A percentile compares a stretch with the other conserved stretches of the same genome.
These are phyloP conservation scores for Sporothrix pseudoabietina DNA, from an alignment of 2,329 filamentous ascomycete species.

Conservation along the genomic window DNA sequence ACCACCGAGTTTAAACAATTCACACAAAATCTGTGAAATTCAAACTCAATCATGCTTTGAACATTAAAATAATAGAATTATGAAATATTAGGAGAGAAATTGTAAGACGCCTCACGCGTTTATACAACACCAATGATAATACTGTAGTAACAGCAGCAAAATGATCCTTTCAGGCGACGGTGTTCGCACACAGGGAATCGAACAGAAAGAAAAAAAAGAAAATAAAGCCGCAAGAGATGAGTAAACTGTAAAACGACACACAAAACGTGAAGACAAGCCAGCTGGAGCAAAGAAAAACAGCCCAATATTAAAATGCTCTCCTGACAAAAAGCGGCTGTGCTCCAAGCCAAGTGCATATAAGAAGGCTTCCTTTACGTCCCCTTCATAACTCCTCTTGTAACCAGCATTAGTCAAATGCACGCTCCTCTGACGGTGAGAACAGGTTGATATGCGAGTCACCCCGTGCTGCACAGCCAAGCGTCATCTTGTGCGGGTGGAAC, in stretches of 20 bases:
- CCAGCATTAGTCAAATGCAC: slow-evolving; percentile 27
- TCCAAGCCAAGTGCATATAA: background rate
- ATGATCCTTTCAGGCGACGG: background rate
- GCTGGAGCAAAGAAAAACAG: background rate
- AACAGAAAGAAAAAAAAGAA: background rate
- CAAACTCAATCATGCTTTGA: background rate
- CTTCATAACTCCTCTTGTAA: background rate
- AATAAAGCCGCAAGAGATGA: background rate
- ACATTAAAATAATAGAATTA: slow-evolving; percentile 2
- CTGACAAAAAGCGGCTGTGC: background rate
- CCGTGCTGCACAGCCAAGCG: slow-evolving; percentile 82
- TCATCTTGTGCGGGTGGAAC: slow-evolving; percentile 93
- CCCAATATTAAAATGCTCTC: background rate
- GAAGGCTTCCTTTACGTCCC: background rate
- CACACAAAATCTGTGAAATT: background rate
- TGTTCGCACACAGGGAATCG: slow-evolving; percentile 11
- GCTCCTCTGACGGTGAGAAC: slow-evolving; percentile 61
- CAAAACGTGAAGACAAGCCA: background rate
- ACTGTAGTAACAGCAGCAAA: background rate
- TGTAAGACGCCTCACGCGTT: slow-evolving; percentile 18
- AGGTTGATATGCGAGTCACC: slow-evolving; percentile 91
- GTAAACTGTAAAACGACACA: background rate
- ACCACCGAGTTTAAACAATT: background rate
- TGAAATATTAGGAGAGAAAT: background rate
- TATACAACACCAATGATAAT: background rate